Percentiles rank a stretch among this genome's conserved stretches.
phyloP scores from a whole-genome alignment of 1,139 yeast genomes.

The Hyphopichia buzzinii region DNA sequence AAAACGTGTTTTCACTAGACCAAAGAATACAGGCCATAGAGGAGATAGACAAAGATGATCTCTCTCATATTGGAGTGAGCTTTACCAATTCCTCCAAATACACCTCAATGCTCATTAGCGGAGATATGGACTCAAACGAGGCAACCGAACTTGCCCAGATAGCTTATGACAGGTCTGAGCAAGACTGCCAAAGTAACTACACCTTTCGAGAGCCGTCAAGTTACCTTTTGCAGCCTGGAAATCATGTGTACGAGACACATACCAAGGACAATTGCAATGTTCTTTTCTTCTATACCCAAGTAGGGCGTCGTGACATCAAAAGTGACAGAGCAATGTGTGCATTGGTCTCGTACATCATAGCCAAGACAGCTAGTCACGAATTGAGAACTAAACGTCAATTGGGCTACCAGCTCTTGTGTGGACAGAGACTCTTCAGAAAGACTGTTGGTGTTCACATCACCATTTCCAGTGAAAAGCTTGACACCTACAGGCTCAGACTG shows the following conservation, averaged over 20 bases:
- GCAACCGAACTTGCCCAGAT: slow-evolving; percentile 12
- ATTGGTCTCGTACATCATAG: slow-evolving; percentile 44
- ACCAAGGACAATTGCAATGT: slow-evolving; percentile 50
- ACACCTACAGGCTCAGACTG: slow-evolving; percentile 32
- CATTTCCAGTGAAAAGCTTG: slow-evolving; percentile 45
- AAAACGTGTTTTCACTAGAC: slow-evolving; percentile 48
- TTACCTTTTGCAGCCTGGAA: slow-evolving; percentile 32
- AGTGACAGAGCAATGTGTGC: slow-evolving; percentile 35
- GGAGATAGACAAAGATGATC: slow-evolving; percentile 17
- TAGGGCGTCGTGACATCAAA: slow-evolving; percentile 43
- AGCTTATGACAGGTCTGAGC: slow-evolving; percentile 8
- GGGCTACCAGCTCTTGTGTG: slow-evolving; percentile 49
- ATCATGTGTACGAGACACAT: slow-evolving; percentile 25
- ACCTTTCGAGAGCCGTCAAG: slow-evolving; percentile 28
- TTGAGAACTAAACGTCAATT: slow-evolving; percentile 50
- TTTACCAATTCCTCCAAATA: slow-evolving; percentile 27
- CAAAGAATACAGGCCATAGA: slow-evolving; percentile 45
- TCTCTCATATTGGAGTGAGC: slow-evolving; percentile 17
- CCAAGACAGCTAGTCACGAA: slow-evolving; percentile 38
- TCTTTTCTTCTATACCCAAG: slow-evolving; percentile 51
- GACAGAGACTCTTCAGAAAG: slow-evolving; percentile 47
- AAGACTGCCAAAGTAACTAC: slow-evolving; percentile 2
- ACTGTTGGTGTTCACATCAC: slow-evolving; percentile 58
- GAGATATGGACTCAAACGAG: slow-evolving; percentile 30
- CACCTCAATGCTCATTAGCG: slow-evolving; percentile 47